These are phyloP conservation scores for Rhodotorula kratochvilovae DNA, from an alignment of 768 basidiomycete genomes.

Conservation along the genomic window DNA sequence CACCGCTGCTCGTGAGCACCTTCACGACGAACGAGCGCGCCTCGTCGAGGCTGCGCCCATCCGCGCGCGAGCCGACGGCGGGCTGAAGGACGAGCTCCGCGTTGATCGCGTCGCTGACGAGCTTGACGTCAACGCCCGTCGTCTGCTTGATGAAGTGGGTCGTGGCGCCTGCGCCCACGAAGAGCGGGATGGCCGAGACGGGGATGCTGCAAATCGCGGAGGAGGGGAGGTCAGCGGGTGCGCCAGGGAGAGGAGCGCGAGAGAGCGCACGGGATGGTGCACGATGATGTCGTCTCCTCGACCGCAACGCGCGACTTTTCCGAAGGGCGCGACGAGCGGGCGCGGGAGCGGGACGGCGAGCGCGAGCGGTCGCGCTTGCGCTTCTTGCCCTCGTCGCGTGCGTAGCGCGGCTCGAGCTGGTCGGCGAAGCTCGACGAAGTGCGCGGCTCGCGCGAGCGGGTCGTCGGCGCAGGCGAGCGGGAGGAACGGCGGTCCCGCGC, in stretches of 20 bases:
- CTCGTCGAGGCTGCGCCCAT: background rate
- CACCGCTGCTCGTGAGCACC: background rate
- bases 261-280: background rate
- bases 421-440: too few relatives aligned
- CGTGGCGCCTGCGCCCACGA: background rate
- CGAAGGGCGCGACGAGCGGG: too few relatives aligned
- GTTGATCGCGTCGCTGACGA: background rate
- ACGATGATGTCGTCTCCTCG: too few relatives aligned
- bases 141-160: background rate
- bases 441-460: too few relatives aligned
- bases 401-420: too few relatives aligned
- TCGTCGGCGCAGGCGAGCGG: too few relatives aligned
- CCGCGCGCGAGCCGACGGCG: too few relatives aligned
- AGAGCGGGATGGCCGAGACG: background rate
- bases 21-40: background rate
- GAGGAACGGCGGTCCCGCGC: too few relatives aligned
- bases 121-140: background rate
- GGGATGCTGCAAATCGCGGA: background rate
- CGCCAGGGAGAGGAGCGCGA: background rate
- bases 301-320: too few relatives aligned
- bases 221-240: background rate
- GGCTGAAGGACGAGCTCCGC: background rate
- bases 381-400: too few relatives aligned
- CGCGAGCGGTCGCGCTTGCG: too few relatives aligned
- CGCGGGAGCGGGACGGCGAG: too few relatives aligned